phyloP scores from a whole-genome alignment of 2,329 filamentous ascomycete genomes.

The Aspergillus transmontanensis region DNA sequence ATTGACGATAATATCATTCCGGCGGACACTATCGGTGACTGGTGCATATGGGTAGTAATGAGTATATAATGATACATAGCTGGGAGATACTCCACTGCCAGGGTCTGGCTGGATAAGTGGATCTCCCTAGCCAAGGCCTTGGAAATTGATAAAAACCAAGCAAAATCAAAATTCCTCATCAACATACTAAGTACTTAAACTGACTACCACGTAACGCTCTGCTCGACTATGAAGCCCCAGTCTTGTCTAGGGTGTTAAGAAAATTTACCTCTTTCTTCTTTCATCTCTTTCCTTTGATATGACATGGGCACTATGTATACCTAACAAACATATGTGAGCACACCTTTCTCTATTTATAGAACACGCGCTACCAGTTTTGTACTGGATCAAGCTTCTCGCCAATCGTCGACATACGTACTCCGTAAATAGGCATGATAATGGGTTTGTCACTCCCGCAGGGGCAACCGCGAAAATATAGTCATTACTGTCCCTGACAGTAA shows the following conservation, averaged over 20 bases:
- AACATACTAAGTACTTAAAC: background rate
- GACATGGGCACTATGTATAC: background rate
- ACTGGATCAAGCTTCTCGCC: background rate
- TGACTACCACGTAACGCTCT: background rate
- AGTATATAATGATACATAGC: background rate
- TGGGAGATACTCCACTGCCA: background rate
- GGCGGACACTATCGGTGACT: background rate
- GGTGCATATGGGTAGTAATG: constrained; percentile 1
- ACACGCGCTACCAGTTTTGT: background rate
- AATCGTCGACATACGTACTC: background rate
- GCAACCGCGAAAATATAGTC: background rate
- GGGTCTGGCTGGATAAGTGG: background rate
- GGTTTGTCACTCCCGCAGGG: background rate
- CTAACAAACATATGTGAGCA: background rate
- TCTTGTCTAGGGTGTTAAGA: background rate
- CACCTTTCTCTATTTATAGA: background rate
- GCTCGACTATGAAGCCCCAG: background rate
- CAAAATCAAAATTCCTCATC: background rate
- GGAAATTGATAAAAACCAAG: background rate
- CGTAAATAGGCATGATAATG: background rate
- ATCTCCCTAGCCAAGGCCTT: background rate
- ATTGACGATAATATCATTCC: background rate
- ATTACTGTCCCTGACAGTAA: background rate
- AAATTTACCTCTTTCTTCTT: background rate
- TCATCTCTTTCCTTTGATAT: background rate